Base-by-base conservation (phyloP, 1,139 yeast genomes). In the Schwanniomyces etchellsii region DNA sequence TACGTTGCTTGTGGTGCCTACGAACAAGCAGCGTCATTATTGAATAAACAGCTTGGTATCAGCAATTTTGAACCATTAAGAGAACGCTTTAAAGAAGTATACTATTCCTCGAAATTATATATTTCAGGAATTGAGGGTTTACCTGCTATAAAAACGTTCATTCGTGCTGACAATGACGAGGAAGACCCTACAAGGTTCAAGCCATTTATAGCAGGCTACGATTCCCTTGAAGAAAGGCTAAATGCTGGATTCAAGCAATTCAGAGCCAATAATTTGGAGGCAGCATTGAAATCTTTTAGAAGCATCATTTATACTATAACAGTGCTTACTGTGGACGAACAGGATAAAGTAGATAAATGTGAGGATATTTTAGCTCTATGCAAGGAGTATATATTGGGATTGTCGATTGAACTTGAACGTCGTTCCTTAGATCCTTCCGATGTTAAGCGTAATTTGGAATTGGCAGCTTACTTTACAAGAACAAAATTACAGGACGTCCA, bases 1-100 rank as follows among this genome's bases (percentile, higher is more conserved):
- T 86, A 86, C 47, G 88, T 83, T 48, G 96, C 98, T 2, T 89
- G 96, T 2, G 99, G 99, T 44, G 85, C 94, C 4, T 88, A 89
- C 54, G 97, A 89, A 42, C 85, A 91, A 39, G 98, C 98, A 27
- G 93, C 96, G 23, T 91, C 86, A 45, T 73, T 93, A 50, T 72
- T 93, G 48, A 77, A 82, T 60, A 82, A 93, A 48, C 98, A 93
- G 59, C 70, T 82, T 32, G 98, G 97, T 44, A 74, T 85, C 32
- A 78, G 75, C 24, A 71, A 84, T 45, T 89, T 93, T 54, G 95
- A 79, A 47, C 98, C 98, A 14, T 71, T 93, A 43, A 79, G 91
- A 58, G 52, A 68, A 24, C 72, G 96, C 39, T 93, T 91, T 64
- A 47, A 83, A 53, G 91, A 86, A 46, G 82, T 88, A 16, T 91